Evolutionary conservation across 352 stramenopile genomes (phyloP), one percentile per base, ranked within the genome.

Genomic region (Globisporangium canariense): DNA sequence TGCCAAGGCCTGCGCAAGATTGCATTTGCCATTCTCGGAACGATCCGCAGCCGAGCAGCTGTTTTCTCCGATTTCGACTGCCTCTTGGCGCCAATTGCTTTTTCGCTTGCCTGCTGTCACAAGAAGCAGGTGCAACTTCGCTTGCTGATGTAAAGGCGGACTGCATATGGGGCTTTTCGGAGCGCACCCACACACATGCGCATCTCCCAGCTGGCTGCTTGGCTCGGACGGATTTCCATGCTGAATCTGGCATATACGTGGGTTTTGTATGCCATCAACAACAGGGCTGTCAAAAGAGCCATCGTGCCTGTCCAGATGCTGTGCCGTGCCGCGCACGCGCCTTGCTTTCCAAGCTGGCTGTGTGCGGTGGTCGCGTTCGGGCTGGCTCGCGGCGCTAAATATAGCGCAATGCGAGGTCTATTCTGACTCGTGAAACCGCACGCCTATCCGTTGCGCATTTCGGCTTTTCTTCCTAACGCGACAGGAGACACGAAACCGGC

Each of bases 401-500:
- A 58, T 28, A 58, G 52, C 52, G 20, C 30, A n/a, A n/a, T 30
- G 30, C 9, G 18, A 28, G 41, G 28, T 7, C 13, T 46, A 46
- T 46, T 58, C n/a, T 58, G 45, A 46, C 9, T 10, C 41, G 4
- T 55, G 22, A 55, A 46, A 34, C 18, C 52, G 52, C 8, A 5
- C 30, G 7, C 4, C 52, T 32, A 41, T 46, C 52, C 36, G 52
- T 58, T 58, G 52, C 52, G n/a, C 52, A 58, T 36, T 58, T 43
- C 32, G 20, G 32, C 52, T 46, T 58, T 58, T 58, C 25, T n/a
- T 13, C 32, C 52, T 30, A 13, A 18, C n/a, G 32, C 32, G 28
- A 40, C 13, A 22, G 18, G 50, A 6, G 22, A 25, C 18, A 4
- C 18, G 52, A 58, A 58, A 58, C 52, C 30, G 51, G 18, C 32